A percentile compares a stretch with the other conserved stretches of the same genome.
These are phyloP conservation scores for Cystobasidiaceae sp. DNA, from an alignment of 1,284 basidiomycete genomes.

Conservation along the genomic window DNA sequence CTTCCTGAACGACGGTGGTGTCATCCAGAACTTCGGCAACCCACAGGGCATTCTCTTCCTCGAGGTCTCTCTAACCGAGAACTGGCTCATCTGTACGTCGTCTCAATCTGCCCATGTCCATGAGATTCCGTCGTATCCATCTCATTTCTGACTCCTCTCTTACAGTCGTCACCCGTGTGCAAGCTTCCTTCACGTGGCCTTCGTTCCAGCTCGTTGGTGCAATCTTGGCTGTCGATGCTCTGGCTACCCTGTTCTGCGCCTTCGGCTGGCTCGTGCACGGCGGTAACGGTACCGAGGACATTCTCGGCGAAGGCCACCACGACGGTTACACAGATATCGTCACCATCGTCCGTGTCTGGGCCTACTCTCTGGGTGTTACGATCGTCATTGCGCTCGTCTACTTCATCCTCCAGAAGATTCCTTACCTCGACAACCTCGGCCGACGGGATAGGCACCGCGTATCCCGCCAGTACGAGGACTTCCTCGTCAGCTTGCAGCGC, in stretches of 20 bases:
- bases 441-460: conserved; percentile 47
- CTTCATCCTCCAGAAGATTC: conserved; percentile 49
- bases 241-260: conserved; percentile 53
- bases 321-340: conserved; percentile 50
- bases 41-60: conserved; percentile 56
- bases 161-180: conserved; percentile 44
- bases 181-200: conserved; percentile 41
- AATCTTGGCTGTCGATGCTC: conserved; percentile 49
- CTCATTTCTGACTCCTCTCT: not conserved
- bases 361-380: conserved; percentile 53
- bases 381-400: conserved; percentile 52
- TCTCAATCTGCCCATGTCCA: no score
- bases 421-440: conserved; percentile 53
- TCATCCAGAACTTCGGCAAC: conserved; percentile 54
- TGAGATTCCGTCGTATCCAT: no score
- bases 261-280: conserved; percentile 56
- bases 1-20: conserved; percentile 52
- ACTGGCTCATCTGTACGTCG: no score
- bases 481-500: conserved; percentile 24
- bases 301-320: conserved; percentile 27
- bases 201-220: conserved; percentile 54
- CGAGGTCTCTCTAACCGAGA: conserved; percentile 57
- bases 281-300: conserved; percentile 44
- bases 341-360: conserved; percentile 54
- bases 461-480: conserved; percentile 28